Evolutionary conservation across 2,329 filamentous ascomycete genomes (phyloP).

Genomic region (Claviceps sorghi): DNA sequence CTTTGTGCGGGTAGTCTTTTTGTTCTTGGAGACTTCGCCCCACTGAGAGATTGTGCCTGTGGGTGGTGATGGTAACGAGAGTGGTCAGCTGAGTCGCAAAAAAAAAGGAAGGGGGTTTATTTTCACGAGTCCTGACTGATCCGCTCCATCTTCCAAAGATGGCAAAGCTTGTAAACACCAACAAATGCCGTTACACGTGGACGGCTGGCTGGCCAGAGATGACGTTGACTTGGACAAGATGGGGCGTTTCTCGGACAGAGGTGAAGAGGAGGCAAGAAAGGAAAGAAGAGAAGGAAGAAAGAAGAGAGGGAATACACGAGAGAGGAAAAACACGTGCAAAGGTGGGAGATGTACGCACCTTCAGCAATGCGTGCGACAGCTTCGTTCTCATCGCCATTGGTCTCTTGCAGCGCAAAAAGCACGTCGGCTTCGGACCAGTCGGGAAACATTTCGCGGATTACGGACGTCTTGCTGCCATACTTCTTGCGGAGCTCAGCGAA

Average conservation of each 20-base stretch:
- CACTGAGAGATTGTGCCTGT: slow-evolving; percentile 69
- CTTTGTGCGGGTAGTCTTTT: slow-evolving; percentile 65
- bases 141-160: neutral
- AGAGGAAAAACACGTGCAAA: neutral
- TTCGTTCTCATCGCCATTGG: slow-evolving; percentile 60
- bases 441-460: slow-evolving; percentile 84
- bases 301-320: neutral
- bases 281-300: too few species aligned
- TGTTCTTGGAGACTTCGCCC: slow-evolving; percentile 68
- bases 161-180: neutral
- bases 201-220: neutral
- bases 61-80: slow-evolving; percentile 1
- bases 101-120: neutral
- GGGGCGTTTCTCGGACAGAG: neutral
- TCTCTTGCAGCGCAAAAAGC: slow-evolving; percentile 83
- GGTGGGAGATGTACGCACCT: slow-evolving; percentile 34
- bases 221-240: neutral
- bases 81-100: slow-evolving; percentile 6
- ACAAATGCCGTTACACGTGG: neutral
- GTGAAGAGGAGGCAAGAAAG: neutral
- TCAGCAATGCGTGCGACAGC: slow-evolving; percentile 68
- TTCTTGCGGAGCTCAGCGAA: slow-evolving; percentile 84
- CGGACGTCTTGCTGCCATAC: slow-evolving; percentile 62
- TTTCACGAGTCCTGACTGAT: neutral
- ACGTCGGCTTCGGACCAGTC: slow-evolving; percentile 94